Conservation (phyloP, 805 yeast genomes). For the Phaffomyces antillensis region DNA sequence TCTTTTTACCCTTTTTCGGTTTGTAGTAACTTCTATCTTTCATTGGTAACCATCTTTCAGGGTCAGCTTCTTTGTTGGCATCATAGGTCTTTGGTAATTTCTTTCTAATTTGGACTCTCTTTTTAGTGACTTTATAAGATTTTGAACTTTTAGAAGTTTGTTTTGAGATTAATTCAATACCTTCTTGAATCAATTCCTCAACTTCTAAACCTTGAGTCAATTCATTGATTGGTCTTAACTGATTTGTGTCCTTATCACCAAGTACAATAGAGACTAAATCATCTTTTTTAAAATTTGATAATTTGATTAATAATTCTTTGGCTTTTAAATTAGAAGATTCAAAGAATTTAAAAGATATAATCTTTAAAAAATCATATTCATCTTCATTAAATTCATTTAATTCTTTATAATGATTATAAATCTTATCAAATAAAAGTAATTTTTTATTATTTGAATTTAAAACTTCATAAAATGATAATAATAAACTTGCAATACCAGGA, state of each 20-base stretch:
- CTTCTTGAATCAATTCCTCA: slow-evolving; percentile 23
- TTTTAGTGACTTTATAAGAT: slow-evolving; percentile 20
- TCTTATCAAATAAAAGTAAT: slow-evolving; percentile 24
- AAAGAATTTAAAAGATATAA: slow-evolving; percentile 31
- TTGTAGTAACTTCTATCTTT: slow-evolving; percentile 79
- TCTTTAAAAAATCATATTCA: slow-evolving; percentile 25
- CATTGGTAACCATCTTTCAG: slow-evolving; percentile 89
- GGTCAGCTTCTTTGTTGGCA: slow-evolving; percentile 36
- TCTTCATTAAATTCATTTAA: slow-evolving; percentile 11
- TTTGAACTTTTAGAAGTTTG: slow-evolving; percentile 8
- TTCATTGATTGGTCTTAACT: slow-evolving; percentile 21
- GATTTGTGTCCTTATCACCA: slow-evolving; percentile 13
- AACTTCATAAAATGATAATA: slow-evolving; percentile 43
- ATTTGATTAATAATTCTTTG: slow-evolving; percentile 12
- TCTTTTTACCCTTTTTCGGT: slow-evolving; percentile 56
- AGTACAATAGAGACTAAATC: slow-evolving; percentile 25
- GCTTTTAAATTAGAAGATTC: slow-evolving; percentile 9
- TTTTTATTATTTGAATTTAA: slow-evolving; percentile 32
- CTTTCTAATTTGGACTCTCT: slow-evolving; percentile 26
- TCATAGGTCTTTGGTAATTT: slow-evolving; percentile 37
- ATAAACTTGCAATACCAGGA: slow-evolving; percentile 46
- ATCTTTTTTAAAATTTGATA: slow-evolving; percentile 23
- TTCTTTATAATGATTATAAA: slow-evolving; percentile 21
- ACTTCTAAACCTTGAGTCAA: slow-evolving; percentile 27
- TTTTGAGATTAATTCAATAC: slow-evolving; percentile 11